These are phyloP conservation scores for Trichoderma orchidacearum DNA, from an alignment of 495 filamentous ascomycete species.

Conservation along the genomic window DNA sequence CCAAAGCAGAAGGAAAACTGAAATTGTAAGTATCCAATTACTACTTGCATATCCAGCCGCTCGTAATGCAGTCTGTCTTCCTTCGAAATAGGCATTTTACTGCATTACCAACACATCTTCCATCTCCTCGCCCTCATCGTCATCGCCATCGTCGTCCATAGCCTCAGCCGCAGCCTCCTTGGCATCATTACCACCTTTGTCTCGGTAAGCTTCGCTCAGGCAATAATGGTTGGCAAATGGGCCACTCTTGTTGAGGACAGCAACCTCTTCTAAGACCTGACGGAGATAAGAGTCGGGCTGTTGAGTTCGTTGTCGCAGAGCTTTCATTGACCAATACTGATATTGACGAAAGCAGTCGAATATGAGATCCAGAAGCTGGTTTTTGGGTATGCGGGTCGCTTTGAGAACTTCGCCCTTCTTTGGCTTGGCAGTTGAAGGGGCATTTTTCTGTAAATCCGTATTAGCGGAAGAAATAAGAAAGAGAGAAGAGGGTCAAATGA, in stretches of 20 bases:
- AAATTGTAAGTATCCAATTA: too few species aligned
- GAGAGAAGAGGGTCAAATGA: not conserved
- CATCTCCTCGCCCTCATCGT: constrained; percentile 60
- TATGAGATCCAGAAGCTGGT: constrained; percentile 72
- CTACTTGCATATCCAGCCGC: too few species aligned
- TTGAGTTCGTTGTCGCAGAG: constrained; percentile 51
- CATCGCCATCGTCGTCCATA: constrained; percentile 39
- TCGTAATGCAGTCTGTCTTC: too few species aligned
- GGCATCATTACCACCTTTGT: constrained; percentile 33
- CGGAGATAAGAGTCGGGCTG: constrained; percentile 92
- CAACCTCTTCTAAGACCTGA: constrained; percentile 69
- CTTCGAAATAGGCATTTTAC: too few species aligned
- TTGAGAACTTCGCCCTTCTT: constrained; percentile 51
- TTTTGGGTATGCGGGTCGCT: constrained; percentile 70
- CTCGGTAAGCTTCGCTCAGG: constrained; percentile 57
- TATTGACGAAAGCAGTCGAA: constrained; percentile 69
- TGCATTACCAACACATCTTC: constrained; percentile 42
- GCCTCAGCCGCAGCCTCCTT: constrained; percentile 35
- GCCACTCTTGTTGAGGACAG: constrained; percentile 64
- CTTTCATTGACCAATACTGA: constrained; percentile 81
- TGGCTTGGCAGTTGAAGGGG: constrained; percentile 24
- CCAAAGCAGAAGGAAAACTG: too few species aligned
- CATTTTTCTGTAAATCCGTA: constrained; percentile 21
- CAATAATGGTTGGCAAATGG: constrained; percentile 74
- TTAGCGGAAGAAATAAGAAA: constrained; percentile 11